phyloP scores from a whole-genome alignment of 2,329 filamentous ascomycete genomes.

The Berkeleyomyces basicola region DNA sequence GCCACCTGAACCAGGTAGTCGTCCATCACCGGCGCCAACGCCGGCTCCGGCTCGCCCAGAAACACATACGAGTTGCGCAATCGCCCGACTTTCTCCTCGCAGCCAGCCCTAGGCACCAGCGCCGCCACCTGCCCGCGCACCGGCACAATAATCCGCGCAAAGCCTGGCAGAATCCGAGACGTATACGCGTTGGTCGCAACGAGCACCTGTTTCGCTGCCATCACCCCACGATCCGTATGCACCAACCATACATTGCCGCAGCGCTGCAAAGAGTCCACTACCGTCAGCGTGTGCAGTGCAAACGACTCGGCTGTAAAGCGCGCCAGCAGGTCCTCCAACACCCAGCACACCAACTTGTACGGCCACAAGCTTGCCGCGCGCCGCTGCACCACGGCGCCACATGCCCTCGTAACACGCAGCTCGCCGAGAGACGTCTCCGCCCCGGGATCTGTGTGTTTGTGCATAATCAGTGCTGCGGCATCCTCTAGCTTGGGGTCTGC shows the following conservation, averaged over 20 bases:
- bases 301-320: conserved; percentile 26
- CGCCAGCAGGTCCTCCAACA: conserved; percentile 43
- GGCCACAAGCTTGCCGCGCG: conserved; percentile 60
- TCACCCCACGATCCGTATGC: conserved; percentile 50
- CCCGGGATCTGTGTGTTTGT: conserved; percentile 16
- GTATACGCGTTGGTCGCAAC: conserved; percentile 78
- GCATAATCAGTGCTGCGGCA: conserved; percentile 27
- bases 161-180: conserved; percentile 51
- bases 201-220: conserved; percentile 47
- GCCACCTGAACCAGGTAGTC: conserved; percentile 62
- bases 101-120: conserved; percentile 37
- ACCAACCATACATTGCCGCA: conserved; percentile 36
- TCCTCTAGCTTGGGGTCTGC: conserved; percentile 40
- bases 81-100: conserved; percentile 14
- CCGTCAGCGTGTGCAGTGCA: conserved; percentile 61
- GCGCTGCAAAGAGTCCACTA: conserved; percentile 35
- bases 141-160: conserved; percentile 58
- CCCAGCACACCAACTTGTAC: conserved; percentile 64
- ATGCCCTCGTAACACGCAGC: conserved; percentile 38
- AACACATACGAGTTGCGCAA: conserved; percentile 49
- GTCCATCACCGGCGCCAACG: conserved; percentile 29
- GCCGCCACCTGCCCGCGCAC: conserved; percentile 58
- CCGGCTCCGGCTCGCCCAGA: conserved; percentile 23
- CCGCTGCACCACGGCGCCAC: conserved; percentile 47
- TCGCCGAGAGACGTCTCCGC: conserved; percentile 25